phyloP scores from a whole-genome alignment of 208 protist species.

The Plasmodiophora brassicae region DNA sequence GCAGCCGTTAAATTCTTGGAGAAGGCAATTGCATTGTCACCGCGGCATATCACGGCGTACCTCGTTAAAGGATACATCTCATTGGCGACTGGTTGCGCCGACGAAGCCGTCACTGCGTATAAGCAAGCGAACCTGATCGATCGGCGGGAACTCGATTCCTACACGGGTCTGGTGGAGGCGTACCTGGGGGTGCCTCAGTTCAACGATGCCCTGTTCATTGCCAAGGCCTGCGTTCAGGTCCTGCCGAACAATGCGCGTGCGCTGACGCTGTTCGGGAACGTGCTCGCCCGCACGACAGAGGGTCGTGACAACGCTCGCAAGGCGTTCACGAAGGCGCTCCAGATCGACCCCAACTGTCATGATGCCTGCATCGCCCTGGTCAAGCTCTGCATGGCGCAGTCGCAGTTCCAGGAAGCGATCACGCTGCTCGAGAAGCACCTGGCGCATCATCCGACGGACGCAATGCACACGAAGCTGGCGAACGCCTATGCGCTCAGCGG shows the following conservation, averaged over 20 bases:
- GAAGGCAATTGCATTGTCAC: neutral
- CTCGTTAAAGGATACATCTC: slow-evolving; percentile 9
- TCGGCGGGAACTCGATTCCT: slow-evolving; percentile 13
- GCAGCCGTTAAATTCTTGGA: slow-evolving; percentile 28
- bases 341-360: neutral
- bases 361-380: neutral
- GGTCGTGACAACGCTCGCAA: neutral
- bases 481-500: neutral
- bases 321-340: slow-evolving; percentile 16
- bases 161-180: neutral
- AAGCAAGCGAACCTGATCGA: neutral
- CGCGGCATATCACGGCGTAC: neutral
- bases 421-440: slow-evolving; percentile 20
- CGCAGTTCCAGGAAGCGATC: slow-evolving; percentile 12
- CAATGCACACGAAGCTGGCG: slow-evolving; percentile 12
- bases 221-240: slow-evolving; percentile 13
- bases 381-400: slow-evolving; percentile 1
- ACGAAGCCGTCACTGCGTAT: neutral
- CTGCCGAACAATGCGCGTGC: neutral
- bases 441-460: neutral
- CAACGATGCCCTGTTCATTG: slow-evolving; percentile 23
- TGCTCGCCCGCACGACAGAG: neutral
- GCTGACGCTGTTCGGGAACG: slow-evolving; percentile 21
- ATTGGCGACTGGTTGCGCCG: neutral
- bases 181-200: neutral